Conservation (phyloP, 2,329 filamentous ascomycete genomes). For the Cladosporium sp. region DNA sequence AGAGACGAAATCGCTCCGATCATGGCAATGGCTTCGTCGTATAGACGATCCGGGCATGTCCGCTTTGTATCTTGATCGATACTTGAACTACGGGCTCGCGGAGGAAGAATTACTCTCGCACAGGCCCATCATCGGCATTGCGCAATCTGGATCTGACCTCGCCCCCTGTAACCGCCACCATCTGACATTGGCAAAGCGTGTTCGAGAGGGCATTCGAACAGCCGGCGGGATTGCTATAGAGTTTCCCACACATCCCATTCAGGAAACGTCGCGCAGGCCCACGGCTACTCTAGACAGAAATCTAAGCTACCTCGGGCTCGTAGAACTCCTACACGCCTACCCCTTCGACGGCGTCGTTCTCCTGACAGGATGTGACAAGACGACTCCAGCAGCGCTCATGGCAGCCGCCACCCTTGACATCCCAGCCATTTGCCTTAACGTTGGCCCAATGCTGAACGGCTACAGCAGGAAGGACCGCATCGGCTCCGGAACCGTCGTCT, state of each 20-base stretch:
- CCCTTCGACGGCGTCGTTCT: slow-evolving; percentile 36
- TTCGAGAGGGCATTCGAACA: slow-evolving; percentile 33
- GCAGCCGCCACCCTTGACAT: slow-evolving; percentile 35
- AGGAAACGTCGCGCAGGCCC: slow-evolving; percentile 32
- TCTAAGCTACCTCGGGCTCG: slow-evolving; percentile 32
- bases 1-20: slow-evolving; percentile 26
- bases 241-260: slow-evolving; percentile 36
- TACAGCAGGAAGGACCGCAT: slow-evolving; percentile 29
- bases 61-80: slow-evolving; percentile 35
- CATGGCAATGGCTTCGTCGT: slow-evolving; percentile 33
- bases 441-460: slow-evolving; percentile 36
- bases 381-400: slow-evolving; percentile 35
- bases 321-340: slow-evolving; percentile 34
- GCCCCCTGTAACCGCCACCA: slow-evolving; percentile 36
- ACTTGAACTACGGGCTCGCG: slow-evolving; percentile 34
- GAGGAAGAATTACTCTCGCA: slow-evolving; percentile 32
- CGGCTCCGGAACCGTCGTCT: slow-evolving; percentile 33
- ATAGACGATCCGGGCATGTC: slow-evolving; percentile 33
- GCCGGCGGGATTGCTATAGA: slow-evolving; percentile 35
- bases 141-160: slow-evolving; percentile 34
- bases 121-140: slow-evolving; percentile 36
- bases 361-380: slow-evolving; percentile 36
- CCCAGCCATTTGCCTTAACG: slow-evolving; percentile 34
- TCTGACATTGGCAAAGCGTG: slow-evolving; percentile 30
- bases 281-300: slow-evolving; percentile 36